Evolutionary conservation across 768 basidiomycete species (phyloP).

Genomic region (Favolaschia claudopus): DNA sequence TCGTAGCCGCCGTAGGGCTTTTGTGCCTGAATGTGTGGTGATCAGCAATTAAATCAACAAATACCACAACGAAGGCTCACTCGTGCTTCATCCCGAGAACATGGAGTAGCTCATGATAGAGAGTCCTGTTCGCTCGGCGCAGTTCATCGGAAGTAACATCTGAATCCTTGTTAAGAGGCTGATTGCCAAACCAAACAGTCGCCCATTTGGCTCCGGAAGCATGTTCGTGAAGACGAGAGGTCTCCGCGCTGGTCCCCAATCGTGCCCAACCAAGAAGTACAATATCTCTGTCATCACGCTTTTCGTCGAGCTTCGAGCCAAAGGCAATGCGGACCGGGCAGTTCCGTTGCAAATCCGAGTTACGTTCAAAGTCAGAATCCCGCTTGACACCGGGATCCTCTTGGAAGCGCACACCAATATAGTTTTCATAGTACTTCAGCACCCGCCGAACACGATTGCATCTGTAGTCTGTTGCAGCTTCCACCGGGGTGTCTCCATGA

Average conservation of each 20-base stretch:
- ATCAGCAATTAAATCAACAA: no score
- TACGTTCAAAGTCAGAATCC: neutral
- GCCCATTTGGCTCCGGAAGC: neutral
- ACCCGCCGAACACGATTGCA: neutral
- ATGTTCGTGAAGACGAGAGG: neutral
- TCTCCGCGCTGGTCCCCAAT: neutral
- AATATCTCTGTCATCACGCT: no score
- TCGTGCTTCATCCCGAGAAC: neutral
- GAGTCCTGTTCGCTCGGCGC: neutral
- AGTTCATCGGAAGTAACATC: neutral
- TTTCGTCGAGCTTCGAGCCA: neutral
- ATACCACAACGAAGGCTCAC: neutral
- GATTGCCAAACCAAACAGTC: neutral
- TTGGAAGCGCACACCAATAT: neutral
- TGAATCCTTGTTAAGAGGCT: neutral
- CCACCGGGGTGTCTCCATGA: neutral
- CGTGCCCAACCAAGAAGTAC: neutral
- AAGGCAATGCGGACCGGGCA: neutral
- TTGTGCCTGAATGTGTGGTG: no score
- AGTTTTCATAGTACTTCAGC: neutral
- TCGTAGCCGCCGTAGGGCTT: no score
- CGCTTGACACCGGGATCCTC: neutral
- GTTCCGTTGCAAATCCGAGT: neutral
- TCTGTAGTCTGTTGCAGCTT: neutral
- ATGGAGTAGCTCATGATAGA: slow-evolving; percentile 14